Evolutionary conservation across 164 flowering plant species (phyloP).

Genomic region (Vitis vinifera): DNA sequence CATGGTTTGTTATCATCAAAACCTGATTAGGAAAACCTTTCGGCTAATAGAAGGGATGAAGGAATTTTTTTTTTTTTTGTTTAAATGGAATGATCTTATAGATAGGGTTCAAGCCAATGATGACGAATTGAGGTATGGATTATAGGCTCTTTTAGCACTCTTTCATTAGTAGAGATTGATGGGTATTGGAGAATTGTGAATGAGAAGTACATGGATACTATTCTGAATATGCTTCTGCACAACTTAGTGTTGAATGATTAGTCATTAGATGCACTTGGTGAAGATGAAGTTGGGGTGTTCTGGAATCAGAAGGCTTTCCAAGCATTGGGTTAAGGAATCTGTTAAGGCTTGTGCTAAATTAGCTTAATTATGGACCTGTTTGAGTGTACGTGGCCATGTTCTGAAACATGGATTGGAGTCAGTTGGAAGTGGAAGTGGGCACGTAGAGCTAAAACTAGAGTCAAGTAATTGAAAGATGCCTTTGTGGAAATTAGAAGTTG

Average conservation of each 20-base stretch:
- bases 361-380: too few relatives aligned
- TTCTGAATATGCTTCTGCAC: conserved; percentile 58
- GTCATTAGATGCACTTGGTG: conserved; percentile 58
- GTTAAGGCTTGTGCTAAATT: too few relatives aligned
- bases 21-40: too few relatives aligned
- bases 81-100: conserved; percentile 73
- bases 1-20: too few relatives aligned
- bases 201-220: conserved; percentile 54
- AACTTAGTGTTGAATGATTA: conserved; percentile 63
- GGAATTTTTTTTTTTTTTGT: conserved; percentile 18
- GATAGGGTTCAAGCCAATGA: conserved; percentile 83
- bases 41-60: too few relatives aligned
- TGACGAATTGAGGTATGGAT: conserved; percentile 62
- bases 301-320: conserved; percentile 72
- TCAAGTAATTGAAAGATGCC: too few relatives aligned
- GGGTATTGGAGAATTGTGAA: conserved; percentile 87
- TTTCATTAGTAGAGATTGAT: conserved; percentile 53
- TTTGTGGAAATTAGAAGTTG: too few relatives aligned
- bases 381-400: too few relatives aligned
- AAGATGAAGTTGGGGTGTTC: conserved; percentile 47
- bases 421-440: too few relatives aligned
- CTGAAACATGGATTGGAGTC: too few relatives aligned
- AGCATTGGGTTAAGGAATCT: neutral
- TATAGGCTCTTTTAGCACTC: conserved; percentile 56
- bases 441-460: too few relatives aligned